Evolutionary conservation across 495 filamentous ascomycete species (phyloP).

Genomic region (Neurospora pannonica): DNA sequence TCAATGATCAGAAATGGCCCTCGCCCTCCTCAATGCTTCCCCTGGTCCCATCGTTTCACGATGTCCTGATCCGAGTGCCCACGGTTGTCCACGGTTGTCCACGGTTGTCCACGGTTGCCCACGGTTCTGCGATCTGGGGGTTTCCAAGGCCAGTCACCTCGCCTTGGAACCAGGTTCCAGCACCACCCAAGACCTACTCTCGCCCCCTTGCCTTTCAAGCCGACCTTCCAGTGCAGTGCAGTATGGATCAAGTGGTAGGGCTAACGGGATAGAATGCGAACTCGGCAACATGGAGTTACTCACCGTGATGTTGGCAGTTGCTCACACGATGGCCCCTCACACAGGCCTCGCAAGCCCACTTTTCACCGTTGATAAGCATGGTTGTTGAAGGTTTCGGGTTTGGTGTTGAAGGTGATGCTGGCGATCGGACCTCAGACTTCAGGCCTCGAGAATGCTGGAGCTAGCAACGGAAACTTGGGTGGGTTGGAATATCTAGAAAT

Average conservation of each 20-base stretch:
- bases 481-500: background rate
- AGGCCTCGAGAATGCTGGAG: background rate
- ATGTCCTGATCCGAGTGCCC: background rate
- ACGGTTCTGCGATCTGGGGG: background rate
- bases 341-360: slow-evolving; percentile 89
- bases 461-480: background rate
- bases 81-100: background rate
- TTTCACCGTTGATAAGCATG: slow-evolving; percentile 85
- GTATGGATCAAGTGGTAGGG: background rate
- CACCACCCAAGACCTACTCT: background rate
- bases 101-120: background rate
- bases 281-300: slow-evolving; percentile 32
- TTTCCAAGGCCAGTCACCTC: background rate
- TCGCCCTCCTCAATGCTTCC: background rate
- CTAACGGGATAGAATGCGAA: slow-evolving; percentile 4
- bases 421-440: background rate
- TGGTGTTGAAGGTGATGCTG: background rate
- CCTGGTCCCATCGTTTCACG: background rate
- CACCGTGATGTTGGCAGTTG: slow-evolving; percentile 86
- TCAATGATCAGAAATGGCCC: background rate
- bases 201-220: background rate
- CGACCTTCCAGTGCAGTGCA: background rate
- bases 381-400: slow-evolving; percentile 7
- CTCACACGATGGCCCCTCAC: slow-evolving; percentile 89
- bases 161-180: background rate